These are phyloP conservation scores for Daedaleopsis sinensis DNA, from an alignment of 768 basidiomycete species.

Conservation along the genomic window DNA sequence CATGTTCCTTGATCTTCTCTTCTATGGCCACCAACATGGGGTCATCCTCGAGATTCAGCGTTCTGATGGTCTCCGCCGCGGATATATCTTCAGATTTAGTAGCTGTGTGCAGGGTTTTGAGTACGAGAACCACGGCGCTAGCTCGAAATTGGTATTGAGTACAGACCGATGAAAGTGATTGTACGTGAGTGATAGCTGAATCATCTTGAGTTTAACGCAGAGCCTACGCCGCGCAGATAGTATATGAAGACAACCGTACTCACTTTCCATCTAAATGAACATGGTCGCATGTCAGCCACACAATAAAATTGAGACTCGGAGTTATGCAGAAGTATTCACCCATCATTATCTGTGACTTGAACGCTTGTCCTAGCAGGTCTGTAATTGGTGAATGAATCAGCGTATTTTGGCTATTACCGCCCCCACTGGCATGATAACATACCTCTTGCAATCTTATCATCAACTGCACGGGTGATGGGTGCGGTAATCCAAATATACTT, in stretches of 20 bases:
- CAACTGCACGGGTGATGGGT: slow-evolving; percentile 64
- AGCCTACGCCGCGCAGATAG: not conserved
- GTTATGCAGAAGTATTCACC: too few species aligned
- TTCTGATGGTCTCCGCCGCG: slow-evolving; percentile 56
- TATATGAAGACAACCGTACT: slow-evolving; percentile 25
- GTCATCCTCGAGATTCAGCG: slow-evolving; percentile 54
- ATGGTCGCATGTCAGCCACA: not conserved
- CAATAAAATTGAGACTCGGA: not conserved
- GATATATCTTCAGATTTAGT: slow-evolving; percentile 69
- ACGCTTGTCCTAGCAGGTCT: slow-evolving; percentile 68
- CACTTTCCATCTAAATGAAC: slow-evolving; percentile 54
- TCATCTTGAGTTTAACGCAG: too few species aligned
- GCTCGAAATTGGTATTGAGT: not conserved
- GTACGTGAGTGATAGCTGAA: slow-evolving; percentile 58
- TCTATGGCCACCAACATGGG: slow-evolving; percentile 55
- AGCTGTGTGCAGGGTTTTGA: slow-evolving; percentile 36
- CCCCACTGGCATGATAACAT: not conserved
- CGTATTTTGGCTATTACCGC: too few species aligned
- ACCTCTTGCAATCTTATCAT: slow-evolving; percentile 67
- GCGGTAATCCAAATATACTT: slow-evolving; percentile 67
- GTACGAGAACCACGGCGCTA: too few species aligned
- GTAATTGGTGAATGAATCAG: not conserved
- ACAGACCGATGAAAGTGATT: slow-evolving; percentile 62
- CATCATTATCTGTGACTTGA: slow-evolving; percentile 61
- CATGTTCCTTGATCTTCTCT: slow-evolving; percentile 42